Evolutionary conservation across 2,329 filamentous ascomycete species (phyloP), one percentile per base, ranked within the genome.

Genomic region (Aspergillus sp.): DNA sequence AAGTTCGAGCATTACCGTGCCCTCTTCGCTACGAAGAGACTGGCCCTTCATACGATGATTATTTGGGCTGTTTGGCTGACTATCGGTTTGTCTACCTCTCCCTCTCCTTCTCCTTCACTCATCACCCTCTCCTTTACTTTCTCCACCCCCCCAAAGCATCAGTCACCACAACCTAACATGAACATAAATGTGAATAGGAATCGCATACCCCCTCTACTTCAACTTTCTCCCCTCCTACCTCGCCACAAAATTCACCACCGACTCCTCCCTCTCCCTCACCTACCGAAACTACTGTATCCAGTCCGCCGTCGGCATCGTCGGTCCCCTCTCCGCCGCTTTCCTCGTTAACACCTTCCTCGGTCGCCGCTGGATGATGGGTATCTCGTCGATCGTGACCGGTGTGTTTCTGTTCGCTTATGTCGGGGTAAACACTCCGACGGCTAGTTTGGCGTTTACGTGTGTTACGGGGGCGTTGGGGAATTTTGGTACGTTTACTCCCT

Each of bases 341-440:
- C 64, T 68, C 2, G 78, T 80, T 0, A 77, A 79, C 39, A 79
- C 75, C 1, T 71, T 77, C 0, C 66, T 80, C 6, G 78, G 78
- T 0, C 72, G 78, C 6, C 69, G 76, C 4, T 78, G 77, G 72
- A 80, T 79, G 75, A 80, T 80, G 77, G 76, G 75, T 1, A 65
- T 75, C 4, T 79, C 78, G 0, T 72, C 80, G 0, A 73, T 75
- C 0, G 61, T 82, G 0, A 81, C 80, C 29, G 80, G 79, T 1
- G 73, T 76, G 0, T 81, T 82, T 31, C 76, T 83, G 16, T 78
- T 82, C 14, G 73, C 80, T 2, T 80, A 81, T 54, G 80, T 80
- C 0, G 71, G 67, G 0, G 78, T 81, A 2, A 72, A 73, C 1
- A 78, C 73, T 0, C 77, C 59, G 69, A 76, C 60, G 0, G 64